These are phyloP conservation scores for Ogataea degrootiae DNA, from an alignment of 805 yeast species.

Conservation along the genomic window DNA sequence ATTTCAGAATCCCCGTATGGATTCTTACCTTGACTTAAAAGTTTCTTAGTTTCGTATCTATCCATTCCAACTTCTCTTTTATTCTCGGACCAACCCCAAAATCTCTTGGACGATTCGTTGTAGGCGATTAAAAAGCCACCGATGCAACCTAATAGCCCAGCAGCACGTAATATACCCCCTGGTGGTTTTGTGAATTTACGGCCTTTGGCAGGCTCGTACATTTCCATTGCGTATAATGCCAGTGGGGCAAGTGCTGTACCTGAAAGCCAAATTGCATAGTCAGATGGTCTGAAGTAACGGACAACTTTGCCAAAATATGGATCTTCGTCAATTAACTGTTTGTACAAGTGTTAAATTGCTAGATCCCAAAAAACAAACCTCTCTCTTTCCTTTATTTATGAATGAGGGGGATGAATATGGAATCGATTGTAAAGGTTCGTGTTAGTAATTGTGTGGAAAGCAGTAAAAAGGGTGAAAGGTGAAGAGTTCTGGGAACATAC, in stretches of 20 bases:
- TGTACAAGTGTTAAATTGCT: no score
- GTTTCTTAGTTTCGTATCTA: slow-evolving; percentile 65
- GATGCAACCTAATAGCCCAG: slow-evolving; percentile 55
- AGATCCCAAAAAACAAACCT: no score
- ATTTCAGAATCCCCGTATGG: slow-evolving; percentile 63
- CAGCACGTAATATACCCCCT: slow-evolving; percentile 51
- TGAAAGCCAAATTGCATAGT: slow-evolving; percentile 47
- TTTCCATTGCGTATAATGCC: slow-evolving; percentile 39
- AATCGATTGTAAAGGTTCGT: slow-evolving; percentile 8
- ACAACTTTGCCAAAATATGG: slow-evolving; percentile 74
- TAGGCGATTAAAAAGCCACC: slow-evolving; percentile 78
- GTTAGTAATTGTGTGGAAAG: neutral
- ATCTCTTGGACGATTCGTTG: slow-evolving; percentile 61
- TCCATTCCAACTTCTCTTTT: slow-evolving; percentile 65
- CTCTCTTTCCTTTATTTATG: no score
- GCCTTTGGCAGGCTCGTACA: slow-evolving; percentile 44
- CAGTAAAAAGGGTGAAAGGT: neutral
- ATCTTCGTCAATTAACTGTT: slow-evolving; percentile 62
- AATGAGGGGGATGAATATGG: neutral
- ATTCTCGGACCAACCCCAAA: slow-evolving; percentile 77
- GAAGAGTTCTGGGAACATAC: slow-evolving; percentile 11
- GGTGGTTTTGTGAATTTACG: slow-evolving; percentile 45
- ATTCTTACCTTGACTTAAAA: slow-evolving; percentile 57
- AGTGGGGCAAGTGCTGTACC: slow-evolving; percentile 48
- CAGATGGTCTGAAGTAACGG: slow-evolving; percentile 64